These are phyloP conservation scores for Pseudoperonospora humuli DNA, from an alignment of 352 stramenopile species.

Conservation along the genomic window DNA sequence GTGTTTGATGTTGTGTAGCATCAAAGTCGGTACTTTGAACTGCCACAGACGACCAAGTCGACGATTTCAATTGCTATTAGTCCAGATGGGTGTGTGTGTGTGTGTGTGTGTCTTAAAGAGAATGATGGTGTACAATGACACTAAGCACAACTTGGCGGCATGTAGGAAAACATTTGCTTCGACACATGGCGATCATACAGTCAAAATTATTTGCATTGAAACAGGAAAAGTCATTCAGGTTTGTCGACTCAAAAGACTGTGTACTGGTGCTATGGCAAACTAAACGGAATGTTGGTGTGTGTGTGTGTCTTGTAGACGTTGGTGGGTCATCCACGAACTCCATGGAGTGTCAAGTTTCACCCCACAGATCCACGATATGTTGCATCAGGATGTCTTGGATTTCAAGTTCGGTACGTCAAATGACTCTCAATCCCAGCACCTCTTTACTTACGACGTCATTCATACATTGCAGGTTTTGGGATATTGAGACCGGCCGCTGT, in stretches of 20 bases:
- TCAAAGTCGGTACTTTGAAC: slow-evolving; percentile 77
- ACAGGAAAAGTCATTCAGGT: slow-evolving; percentile 83
- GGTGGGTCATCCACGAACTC: slow-evolving; percentile 75
- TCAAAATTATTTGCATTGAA: slow-evolving; percentile 95
- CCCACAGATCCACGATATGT: slow-evolving; percentile 90
- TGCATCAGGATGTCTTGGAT: slow-evolving; percentile 95
- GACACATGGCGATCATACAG: slow-evolving; percentile 97
- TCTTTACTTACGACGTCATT: no score
- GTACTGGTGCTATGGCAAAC: slow-evolving; percentile 1
- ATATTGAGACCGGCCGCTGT: slow-evolving; percentile 85
- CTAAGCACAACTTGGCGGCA: no score
- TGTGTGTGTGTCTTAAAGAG: no score
- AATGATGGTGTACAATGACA: no score
- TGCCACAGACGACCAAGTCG: slow-evolving; percentile 80
- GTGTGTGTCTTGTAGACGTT: slow-evolving; percentile 44
- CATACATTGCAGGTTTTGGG: slow-evolving; percentile 83
- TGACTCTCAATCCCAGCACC: no score
- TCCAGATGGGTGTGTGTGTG: slow-evolving; percentile 54
- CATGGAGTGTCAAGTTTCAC: slow-evolving; percentile 99
- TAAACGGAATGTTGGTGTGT: slow-evolving; percentile 4
- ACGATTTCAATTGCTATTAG: slow-evolving; percentile 86
- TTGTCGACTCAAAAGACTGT: background rate
- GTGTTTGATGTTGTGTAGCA: slow-evolving; percentile 34
- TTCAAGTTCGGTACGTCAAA: slow-evolving; percentile 81
- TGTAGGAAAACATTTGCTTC: slow-evolving; percentile 90